Conservation (phyloP, 495 filamentous ascomycete genomes). For the Acidomyces sp. region DNA sequence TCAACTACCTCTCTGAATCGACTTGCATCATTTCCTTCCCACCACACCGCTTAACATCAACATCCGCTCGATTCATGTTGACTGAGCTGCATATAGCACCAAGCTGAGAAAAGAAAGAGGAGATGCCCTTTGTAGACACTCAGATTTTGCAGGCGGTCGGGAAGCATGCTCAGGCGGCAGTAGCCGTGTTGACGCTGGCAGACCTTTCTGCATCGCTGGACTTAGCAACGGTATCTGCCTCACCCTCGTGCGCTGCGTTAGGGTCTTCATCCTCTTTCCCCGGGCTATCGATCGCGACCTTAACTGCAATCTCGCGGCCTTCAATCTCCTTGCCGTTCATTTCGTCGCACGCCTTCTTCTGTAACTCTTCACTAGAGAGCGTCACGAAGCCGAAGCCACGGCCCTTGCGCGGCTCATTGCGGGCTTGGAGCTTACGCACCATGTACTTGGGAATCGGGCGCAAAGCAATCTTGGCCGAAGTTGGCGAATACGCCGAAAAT, state of each 20-base stretch:
- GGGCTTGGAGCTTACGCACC: constrained; percentile 98
- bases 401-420: constrained; percentile 96
- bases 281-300: constrained; percentile 98
- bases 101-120: neutral
- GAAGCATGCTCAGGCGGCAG: constrained; percentile 11
- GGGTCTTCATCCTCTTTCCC: constrained; percentile 87
- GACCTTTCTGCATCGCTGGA: constrained; percentile 24
- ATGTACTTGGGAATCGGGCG: constrained; percentile 98
- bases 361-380: constrained; percentile 82
- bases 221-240: constrained; percentile 14
- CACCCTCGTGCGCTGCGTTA: constrained; percentile 21
- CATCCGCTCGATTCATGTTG: too few species aligned
- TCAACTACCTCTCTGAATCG: too few species aligned
- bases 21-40: neutral
- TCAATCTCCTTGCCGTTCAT: constrained; percentile 99
- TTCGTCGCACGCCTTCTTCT: constrained; percentile 90
- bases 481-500: constrained; percentile 76
- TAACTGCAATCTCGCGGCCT: constrained; percentile 97
- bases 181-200: constrained; percentile 32
- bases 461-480: constrained; percentile 93
- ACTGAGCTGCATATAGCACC: too few species aligned
- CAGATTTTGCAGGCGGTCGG: neutral
- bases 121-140: neutral
- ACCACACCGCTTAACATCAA: too few species aligned
- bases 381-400: constrained; percentile 98